phyloP scores from a whole-genome alignment of 805 yeast species.

The Saccharomycopsis vini region DNA sequence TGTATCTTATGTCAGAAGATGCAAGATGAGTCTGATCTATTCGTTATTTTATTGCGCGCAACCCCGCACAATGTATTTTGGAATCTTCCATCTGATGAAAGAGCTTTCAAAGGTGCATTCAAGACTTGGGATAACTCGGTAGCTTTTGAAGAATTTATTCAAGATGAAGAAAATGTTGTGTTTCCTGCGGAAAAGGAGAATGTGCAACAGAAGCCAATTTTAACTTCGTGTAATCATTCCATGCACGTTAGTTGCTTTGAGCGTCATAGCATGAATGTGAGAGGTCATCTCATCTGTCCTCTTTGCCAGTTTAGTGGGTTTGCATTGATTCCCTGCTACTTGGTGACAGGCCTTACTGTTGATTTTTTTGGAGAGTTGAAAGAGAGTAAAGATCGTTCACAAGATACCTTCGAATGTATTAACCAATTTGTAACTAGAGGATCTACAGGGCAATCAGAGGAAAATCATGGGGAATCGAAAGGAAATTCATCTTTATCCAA shows the following conservation, averaged over 20 bases:
- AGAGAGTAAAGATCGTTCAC: too few species aligned
- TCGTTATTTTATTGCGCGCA: slow-evolving; percentile 60
- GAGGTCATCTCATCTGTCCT: slow-evolving; percentile 12
- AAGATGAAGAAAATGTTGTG: background rate
- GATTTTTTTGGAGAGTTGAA: too few species aligned
- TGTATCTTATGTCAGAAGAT: slow-evolving; percentile 18
- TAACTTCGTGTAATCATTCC: slow-evolving; percentile 14
- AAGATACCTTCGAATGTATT: too few species aligned
- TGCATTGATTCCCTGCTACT: slow-evolving; percentile 5
- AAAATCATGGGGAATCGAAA: too few species aligned
- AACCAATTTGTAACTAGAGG: too few species aligned
- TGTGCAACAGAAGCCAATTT: background rate
- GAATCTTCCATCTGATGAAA: slow-evolving; percentile 52
- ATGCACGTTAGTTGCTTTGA: slow-evolving; percentile 14
- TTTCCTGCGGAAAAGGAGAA: background rate
- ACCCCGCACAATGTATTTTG: slow-evolving; percentile 50
- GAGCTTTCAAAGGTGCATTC: slow-evolving; percentile 28
- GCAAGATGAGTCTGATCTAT: slow-evolving; percentile 51
- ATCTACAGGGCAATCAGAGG: too few species aligned
- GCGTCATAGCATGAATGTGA: background rate
- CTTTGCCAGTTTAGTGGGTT: slow-evolving; percentile 13
- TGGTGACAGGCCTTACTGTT: too few species aligned
- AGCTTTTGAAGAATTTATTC: slow-evolving; percentile 3
- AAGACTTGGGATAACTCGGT: slow-evolving; percentile 18
- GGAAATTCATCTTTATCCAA: too few species aligned